Base-by-base conservation (phyloP, 2,329 filamentous ascomycete genomes). In the Fusarium sp. region DNA sequence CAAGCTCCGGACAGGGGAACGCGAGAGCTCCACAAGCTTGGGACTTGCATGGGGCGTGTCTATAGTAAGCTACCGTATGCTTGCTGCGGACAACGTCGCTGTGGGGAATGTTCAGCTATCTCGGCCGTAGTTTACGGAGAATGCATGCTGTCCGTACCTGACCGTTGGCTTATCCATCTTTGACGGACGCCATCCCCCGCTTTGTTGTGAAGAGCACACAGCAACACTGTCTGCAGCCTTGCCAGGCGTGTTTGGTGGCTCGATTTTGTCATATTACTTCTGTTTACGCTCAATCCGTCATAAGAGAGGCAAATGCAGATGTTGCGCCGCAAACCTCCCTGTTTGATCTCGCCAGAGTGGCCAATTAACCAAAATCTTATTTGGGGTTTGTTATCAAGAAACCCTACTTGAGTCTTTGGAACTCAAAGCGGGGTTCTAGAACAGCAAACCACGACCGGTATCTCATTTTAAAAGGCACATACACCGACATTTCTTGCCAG, bases 401-500 rank as follows among this genome's bases (percentile, higher is more conserved):
- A 46, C 46, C 51, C 44, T 58, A 47, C 50, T 52, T 38, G 45
- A 54, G 36, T 58, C 44, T 52, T 52, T 42, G 46, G 56, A 62
- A n/a, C 31, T 61, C 33, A 57, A 50, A 68, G 62, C 67, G 69
- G 72, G 72, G 71, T 64, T 51, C 47, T 41, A 55, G 44, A 54
- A 49, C 54, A 47, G 52, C 56, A 41, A 67, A 63, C 53, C 44
- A 59, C 38, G 46, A 54, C 56, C 38, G 30, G 47, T 44, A 53
- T 46, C 56, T 38, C 40, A 52, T 63, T 38, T 64, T 50, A 26
- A 49, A 47, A 20, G 46, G 55, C 67, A 71, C 69, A 74, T 74
- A 74, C 72, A 74, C 72, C 72, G 72, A 74, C 72, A 72, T 74
- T 74, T 70, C 62, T 72, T 50, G 57, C 47, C 44, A 60, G 64